These are phyloP conservation scores for Cyberlindnera xylosilytica DNA, from an alignment of 805 yeast species.

Conservation along the genomic window DNA sequence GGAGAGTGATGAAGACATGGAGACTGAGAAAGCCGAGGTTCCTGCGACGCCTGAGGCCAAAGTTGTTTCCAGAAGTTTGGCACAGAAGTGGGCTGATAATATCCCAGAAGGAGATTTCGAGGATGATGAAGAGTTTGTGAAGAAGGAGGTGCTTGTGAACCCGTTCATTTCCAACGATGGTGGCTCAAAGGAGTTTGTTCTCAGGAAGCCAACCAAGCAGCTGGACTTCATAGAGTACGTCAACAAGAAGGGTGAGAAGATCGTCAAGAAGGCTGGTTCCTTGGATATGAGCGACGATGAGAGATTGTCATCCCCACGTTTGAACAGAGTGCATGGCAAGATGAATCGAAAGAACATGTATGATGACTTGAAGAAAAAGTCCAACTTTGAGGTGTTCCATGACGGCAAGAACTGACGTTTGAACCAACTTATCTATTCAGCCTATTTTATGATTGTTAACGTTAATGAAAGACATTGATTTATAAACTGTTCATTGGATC, in stretches of 20 bases:
- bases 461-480: background rate
- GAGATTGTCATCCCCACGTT: background rate
- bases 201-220: constrained; percentile 16
- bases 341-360: constrained; percentile 30
- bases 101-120: constrained; percentile 14
- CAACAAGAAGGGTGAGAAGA: constrained; percentile 34
- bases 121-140: constrained; percentile 21
- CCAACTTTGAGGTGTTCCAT: constrained; percentile 6
- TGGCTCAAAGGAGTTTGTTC: constrained; percentile 10
- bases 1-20: constrained; percentile 16
- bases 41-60: constrained; percentile 33
- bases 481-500: background rate
- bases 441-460: background rate
- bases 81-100: constrained; percentile 33
- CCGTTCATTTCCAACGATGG: constrained; percentile 20
- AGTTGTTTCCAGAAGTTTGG: constrained; percentile 31
- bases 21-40: background rate
- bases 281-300: constrained; percentile 6
- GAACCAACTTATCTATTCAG: too few species aligned
- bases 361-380: constrained; percentile 10
- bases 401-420: constrained; percentile 5
- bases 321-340: background rate
- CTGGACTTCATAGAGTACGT: constrained; percentile 29
- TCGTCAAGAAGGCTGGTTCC: constrained; percentile 17
- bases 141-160: constrained; percentile 15